Base-by-base conservation (phyloP, 495 filamentous ascomycete species). In the Hyaloscypha bicolor region DNA sequence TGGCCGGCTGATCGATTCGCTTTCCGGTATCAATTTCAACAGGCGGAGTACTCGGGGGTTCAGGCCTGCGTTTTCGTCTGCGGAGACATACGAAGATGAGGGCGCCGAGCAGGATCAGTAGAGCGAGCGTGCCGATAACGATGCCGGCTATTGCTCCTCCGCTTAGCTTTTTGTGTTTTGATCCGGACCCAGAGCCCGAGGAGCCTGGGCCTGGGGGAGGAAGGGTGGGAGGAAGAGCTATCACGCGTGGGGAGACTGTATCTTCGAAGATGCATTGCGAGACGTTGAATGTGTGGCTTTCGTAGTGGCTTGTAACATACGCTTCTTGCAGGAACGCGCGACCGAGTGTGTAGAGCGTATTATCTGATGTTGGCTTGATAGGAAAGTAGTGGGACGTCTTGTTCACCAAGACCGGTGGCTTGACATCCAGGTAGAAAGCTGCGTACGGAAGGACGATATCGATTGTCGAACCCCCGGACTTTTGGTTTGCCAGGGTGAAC, bases 321-420 rank as follows among this genome's bases (percentile, higher is more conserved):
- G 85, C 80, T 78, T 87, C 86, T 72, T 88, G 86, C 19, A 87
- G 72, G 62, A 88, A 87, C 14, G 79, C 79, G 31, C 85, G 75
- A 5, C 86, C 86, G 3, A 88, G 76, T 0, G 81, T 84, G 71
- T 84, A 87, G 65, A 87, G 85, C 0, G 74, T 77, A 14, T 79
- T 74, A 66, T 86, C 82, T 31, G 72, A 73, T 14, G 81, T 83
- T 30, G 81, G 74, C 56, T 79, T 79, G 14, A 88, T 72, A 0
- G 86, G 85, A 63, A 87, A 88, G 66, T 87, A 88, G 32, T 71
- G 71, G 5, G 74, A 75, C 6, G 62, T 71, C 31, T 76, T 74
- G 42, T 72, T 69, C 1, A 60, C 12, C 21, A 82, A 69, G 0
- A 81, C 67, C 2, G 81, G 82, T 56, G 76, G 72, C 9, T 74